These are phyloP conservation scores for Sporodiniella umbellata DNA, from an alignment of 371 early-diverging fungal genomes.

Conservation along the genomic window DNA sequence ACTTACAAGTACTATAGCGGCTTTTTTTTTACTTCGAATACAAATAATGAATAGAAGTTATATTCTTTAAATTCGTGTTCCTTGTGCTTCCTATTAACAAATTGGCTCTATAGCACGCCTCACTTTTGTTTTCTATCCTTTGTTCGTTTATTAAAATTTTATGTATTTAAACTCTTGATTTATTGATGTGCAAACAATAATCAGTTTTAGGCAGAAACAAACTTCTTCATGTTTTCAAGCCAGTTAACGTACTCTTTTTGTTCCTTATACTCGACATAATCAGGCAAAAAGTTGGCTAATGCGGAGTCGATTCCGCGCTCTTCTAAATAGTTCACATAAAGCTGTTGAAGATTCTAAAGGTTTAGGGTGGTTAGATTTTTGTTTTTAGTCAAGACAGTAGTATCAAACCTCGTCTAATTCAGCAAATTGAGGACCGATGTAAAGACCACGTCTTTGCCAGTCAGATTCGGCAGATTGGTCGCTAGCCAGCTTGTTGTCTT, in stretches of 20 bases:
- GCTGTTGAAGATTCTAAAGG: conserved; percentile 64
- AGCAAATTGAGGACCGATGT: conserved; percentile 90
- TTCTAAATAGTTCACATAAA: conserved; percentile 80
- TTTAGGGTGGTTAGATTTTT: neutral
- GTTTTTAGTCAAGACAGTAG: neutral
- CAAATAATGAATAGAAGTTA: no score
- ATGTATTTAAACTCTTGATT: no score
- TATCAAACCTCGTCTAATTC: conserved; percentile 76
- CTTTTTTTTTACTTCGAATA: no score
- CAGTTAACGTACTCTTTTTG: conserved; percentile 87
- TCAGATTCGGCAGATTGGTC: conserved; percentile 83
- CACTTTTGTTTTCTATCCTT: no score
- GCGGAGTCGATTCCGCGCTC: conserved; percentile 82
- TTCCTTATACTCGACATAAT: conserved; percentile 89
- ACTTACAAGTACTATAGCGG: no score
- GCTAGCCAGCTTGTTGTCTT: conserved; percentile 63
- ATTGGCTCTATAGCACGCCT: no score
- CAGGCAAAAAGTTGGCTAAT: conserved; percentile 79
- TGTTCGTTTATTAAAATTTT: no score
- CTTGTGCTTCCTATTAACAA: no score
- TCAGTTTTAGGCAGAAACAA: conserved; percentile 55
- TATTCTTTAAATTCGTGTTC: no score
- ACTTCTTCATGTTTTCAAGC: conserved; percentile 75
- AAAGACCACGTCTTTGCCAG: conserved; percentile 86
- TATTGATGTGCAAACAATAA: no score